These are phyloP conservation scores for Tulasnella sp. DNA, from an alignment of 768 basidiomycete genomes.

Conservation along the genomic window DNA sequence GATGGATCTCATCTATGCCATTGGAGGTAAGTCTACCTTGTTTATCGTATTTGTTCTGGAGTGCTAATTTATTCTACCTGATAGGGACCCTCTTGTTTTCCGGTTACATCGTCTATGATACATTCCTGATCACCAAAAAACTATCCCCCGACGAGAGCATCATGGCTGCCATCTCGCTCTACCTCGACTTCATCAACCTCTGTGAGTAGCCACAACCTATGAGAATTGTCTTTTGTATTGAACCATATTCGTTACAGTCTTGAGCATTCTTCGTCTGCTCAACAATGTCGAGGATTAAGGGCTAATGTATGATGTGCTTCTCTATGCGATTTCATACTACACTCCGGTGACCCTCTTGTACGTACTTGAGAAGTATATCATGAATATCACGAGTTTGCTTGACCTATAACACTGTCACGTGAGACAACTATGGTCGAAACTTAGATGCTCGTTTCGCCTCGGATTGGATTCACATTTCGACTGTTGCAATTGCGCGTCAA, in stretches of 20 bases:
- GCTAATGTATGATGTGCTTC: not conserved
- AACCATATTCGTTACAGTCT: conserved; percentile 37
- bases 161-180: conserved; percentile 82
- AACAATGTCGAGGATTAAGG: conserved; percentile 33
- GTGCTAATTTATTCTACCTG: conserved; percentile 9
- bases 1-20: conserved; percentile 70
- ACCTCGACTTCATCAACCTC: conserved; percentile 58
- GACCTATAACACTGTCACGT: no score
- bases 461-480: no score
- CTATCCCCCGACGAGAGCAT: conserved; percentile 91
- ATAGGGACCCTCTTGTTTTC: conserved; percentile 18
- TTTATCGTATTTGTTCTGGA: not conserved
- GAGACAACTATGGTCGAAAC: no score
- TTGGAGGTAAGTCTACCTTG: conserved; percentile 49
- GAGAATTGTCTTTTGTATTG: conserved; percentile 3
- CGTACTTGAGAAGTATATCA: no score
- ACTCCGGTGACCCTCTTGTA: no score
- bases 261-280: conserved; percentile 75
- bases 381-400: no score
- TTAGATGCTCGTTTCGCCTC: no score
- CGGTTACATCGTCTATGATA: conserved; percentile 53
- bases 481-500: no score
- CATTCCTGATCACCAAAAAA: conserved; percentile 77
- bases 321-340: no score
- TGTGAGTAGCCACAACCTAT: conserved; percentile 41